These are phyloP conservation scores for Mortierella polycephala DNA, from an alignment of 371 early-diverging fungal species.

Conservation along the genomic window DNA sequence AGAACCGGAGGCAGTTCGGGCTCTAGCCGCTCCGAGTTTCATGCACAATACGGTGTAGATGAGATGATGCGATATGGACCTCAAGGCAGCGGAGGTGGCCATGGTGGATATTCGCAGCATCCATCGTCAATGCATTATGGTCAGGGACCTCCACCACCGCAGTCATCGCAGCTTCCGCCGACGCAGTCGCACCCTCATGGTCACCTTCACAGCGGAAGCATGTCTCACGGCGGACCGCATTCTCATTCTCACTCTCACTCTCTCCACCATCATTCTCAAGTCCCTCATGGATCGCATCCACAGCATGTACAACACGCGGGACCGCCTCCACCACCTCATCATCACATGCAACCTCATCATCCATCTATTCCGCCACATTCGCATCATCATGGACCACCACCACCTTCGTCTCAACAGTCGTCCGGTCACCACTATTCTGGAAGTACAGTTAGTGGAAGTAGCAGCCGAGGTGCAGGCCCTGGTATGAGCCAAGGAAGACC, in stretches of 20 bases:
- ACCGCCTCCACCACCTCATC: constrained; percentile 43
- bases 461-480: constrained; percentile 26
- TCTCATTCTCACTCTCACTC: constrained; percentile 44
- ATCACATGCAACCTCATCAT: constrained; percentile 44
- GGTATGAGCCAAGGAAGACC: constrained; percentile 35
- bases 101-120: constrained; percentile 42
- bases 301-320: constrained; percentile 42
- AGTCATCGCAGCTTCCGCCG: constrained; percentile 35
- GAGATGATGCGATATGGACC: constrained; percentile 51
- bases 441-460: constrained; percentile 27
- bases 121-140: constrained; percentile 40
- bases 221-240: constrained; percentile 38
- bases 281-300: constrained; percentile 32
- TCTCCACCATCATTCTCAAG: constrained; percentile 45
- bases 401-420: constrained; percentile 21
- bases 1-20: constrained; percentile 31
- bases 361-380: constrained; percentile 24
- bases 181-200: constrained; percentile 33
- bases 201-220: constrained; percentile 41
- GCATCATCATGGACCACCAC: constrained; percentile 39
- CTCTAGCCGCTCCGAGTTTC: constrained; percentile 42
- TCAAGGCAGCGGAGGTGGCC: constrained; percentile 41
- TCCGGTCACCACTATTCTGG: constrained; percentile 41
- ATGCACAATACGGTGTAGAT: constrained; percentile 35
- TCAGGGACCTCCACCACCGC: constrained; percentile 33